Conservation (phyloP, 1,284 basidiomycete genomes). For the Trametes versicolor region DNA sequence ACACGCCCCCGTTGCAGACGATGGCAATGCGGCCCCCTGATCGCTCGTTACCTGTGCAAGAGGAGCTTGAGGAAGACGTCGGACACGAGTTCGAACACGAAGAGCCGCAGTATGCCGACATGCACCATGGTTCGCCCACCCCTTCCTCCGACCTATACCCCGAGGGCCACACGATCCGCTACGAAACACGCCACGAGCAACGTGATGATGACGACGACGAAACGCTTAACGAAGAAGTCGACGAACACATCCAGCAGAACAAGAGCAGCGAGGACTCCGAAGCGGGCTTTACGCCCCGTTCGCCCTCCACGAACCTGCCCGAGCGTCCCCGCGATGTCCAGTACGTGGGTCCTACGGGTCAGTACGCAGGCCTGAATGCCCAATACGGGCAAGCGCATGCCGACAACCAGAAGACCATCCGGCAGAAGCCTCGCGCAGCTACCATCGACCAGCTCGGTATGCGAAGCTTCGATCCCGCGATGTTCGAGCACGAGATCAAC, state of each 20-base stretch:
- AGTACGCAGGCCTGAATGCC: conserved; percentile 29
- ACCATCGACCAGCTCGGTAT: conserved; percentile 69
- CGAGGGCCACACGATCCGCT: conserved; percentile 51
- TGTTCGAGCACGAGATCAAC: conserved; percentile 54
- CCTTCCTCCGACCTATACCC: conserved; percentile 66
- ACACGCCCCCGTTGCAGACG: conserved; percentile 66
- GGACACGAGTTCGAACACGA: conserved; percentile 42
- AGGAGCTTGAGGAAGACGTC: conserved; percentile 76
- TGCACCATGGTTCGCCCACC: conserved; percentile 55
- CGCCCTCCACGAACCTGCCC: conserved; percentile 67
- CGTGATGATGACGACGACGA: conserved; percentile 54
- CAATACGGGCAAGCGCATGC: conserved; percentile 36
- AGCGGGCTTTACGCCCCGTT: conserved; percentile 71
- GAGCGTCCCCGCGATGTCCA: conserved; percentile 47
- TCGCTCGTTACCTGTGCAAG: conserved; percentile 78
- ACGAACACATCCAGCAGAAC: conserved; percentile 45
- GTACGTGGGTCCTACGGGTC: conserved; percentile 34
- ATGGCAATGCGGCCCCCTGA: conserved; percentile 71
- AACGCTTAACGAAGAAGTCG: conserved; percentile 54
- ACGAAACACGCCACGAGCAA: conserved; percentile 41
- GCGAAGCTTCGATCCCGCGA: conserved; percentile 61
- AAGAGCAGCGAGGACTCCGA: conserved; percentile 47
- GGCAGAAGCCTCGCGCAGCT: conserved; percentile 55
- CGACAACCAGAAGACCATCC: conserved; percentile 45
- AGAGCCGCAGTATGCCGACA: conserved; percentile 47